A percentile compares a stretch with the other conserved stretches of the same genome.
Evolutionary conservation across 768 basidiomycete genomes (phyloP).

Genomic region (Auricularia heimuer): DNA sequence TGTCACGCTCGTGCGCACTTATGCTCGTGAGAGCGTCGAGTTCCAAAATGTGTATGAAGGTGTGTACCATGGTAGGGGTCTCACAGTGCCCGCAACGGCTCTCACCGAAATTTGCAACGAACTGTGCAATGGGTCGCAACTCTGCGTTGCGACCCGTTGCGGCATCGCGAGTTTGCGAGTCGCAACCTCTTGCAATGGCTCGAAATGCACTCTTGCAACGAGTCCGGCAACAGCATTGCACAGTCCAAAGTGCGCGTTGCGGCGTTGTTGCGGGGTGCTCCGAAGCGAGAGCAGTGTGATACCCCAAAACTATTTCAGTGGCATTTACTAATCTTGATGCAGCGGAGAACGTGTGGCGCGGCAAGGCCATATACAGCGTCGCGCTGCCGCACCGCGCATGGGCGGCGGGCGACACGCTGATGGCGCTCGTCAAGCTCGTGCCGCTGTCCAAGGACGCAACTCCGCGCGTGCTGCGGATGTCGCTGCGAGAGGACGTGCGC

Average conservation of each 20-base stretch:
- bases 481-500: conserved; percentile 1
- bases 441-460: conserved; percentile 75
- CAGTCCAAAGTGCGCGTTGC: too few relatives aligned
- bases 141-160: too few relatives aligned
- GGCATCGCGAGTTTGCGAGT: too few relatives aligned
- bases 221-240: too few relatives aligned
- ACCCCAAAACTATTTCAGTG: too few relatives aligned
- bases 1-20: conserved; percentile 62
- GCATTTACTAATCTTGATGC: conserved; percentile 29
- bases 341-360: conserved; percentile 94
- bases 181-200: too few relatives aligned
- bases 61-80: neutral
- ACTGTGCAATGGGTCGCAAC: too few relatives aligned
- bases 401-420: conserved; percentile 80
- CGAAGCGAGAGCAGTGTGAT: too few relatives aligned
- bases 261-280: too few relatives aligned
- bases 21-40: conserved; percentile 76
- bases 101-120: too few relatives aligned
- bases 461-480: neutral
- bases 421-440: conserved; percentile 75
- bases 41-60: conserved; percentile 42
- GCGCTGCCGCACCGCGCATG: conserved; percentile 94
- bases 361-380: conserved; percentile 91
- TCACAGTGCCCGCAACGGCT: too few relatives aligned
- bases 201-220: too few relatives aligned